A percentile compares a stretch with the other conserved stretches of the same genome.
Conservation (phyloP, 2,329 filamentous ascomycete genomes). For the Colletotrichum sp. region DNA sequence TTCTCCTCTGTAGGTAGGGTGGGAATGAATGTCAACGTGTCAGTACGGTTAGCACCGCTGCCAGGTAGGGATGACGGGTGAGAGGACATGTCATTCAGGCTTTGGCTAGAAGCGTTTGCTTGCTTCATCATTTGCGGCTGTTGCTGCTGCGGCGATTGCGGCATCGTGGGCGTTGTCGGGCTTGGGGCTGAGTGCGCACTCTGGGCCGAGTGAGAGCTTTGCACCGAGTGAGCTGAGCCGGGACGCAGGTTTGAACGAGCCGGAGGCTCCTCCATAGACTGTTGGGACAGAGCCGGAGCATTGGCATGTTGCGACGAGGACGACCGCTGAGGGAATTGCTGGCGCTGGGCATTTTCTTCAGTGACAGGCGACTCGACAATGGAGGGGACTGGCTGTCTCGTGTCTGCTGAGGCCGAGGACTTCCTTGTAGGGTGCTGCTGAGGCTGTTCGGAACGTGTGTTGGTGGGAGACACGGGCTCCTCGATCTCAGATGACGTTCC, state of each 20-base stretch:
- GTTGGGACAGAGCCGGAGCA: conserved; percentile 24
- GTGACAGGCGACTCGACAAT: conserved; percentile 69
- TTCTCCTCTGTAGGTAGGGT: conserved; percentile 73
- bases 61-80: conserved; percentile 74
- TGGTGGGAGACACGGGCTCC: conserved; percentile 23
- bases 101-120: conserved; percentile 32
- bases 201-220: conserved; percentile 4
- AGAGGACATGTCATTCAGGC: conserved; percentile 68
- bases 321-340: conserved; percentile 55
- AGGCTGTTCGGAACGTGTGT: conserved; percentile 29
- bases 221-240: conserved; percentile 24
- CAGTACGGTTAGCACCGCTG: conserved; percentile 70
- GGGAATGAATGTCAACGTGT: conserved; percentile 81
- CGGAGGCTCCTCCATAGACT: conserved; percentile 45
- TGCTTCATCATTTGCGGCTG: conserved; percentile 25
- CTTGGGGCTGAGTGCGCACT: conserved; percentile 7
- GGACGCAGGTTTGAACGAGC: conserved; percentile 51
- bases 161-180: conserved; percentile 14
- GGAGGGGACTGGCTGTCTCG: conserved; percentile 52
- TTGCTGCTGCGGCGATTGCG: conserved; percentile 12
- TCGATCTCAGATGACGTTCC: conserved; percentile 36
- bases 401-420: conserved; percentile 32
- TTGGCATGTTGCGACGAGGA: conserved; percentile 43
- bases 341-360: conserved; percentile 38
- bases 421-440: conserved; percentile 39